Conservation (phyloP, 352 stramenopile species). For the Blastocystis sp. region DNA sequence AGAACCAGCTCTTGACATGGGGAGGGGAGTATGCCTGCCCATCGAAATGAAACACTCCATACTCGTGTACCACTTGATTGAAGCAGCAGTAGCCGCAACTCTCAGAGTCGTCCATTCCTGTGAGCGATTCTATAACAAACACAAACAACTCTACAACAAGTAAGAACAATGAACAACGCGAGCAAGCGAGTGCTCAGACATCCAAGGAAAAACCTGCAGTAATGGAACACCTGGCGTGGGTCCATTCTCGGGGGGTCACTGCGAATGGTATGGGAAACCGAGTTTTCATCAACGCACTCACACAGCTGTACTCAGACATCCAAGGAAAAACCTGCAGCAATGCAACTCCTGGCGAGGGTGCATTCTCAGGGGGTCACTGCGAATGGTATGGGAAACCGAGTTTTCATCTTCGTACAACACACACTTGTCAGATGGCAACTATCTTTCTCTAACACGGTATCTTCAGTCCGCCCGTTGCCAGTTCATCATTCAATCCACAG, state of each 20-base stretch:
- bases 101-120: background rate
- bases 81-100: background rate
- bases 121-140: background rate
- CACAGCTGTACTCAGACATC: slow-evolving; percentile 43
- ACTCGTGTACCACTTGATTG: background rate
- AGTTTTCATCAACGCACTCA: slow-evolving; percentile 46
- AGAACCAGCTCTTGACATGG: too few relatives aligned
- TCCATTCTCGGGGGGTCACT: slow-evolving; percentile 36
- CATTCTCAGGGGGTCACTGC: slow-evolving; percentile 44
- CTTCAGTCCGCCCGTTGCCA: slow-evolving; percentile 62
- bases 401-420: slow-evolving; percentile 45
- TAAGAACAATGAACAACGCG: background rate
- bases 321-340: slow-evolving; percentile 59
- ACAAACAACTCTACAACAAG: background rate
- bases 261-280: slow-evolving; percentile 42
- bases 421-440: slow-evolving; percentile 37
- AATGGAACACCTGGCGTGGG: background rate
- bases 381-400: slow-evolving; percentile 36
- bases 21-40: too few relatives aligned
- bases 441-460: slow-evolving; percentile 62
- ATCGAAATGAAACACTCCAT: background rate
- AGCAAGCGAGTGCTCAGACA: slow-evolving; percentile 37
- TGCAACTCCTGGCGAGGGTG: background rate
- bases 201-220: slow-evolving; percentile 58
- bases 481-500: slow-evolving; percentile 42